A percentile compares a stretch with the other conserved stretches of the same genome.
phyloP scores from a whole-genome alignment of 2,329 filamentous ascomycete species.

The Monilinia fructigena region DNA sequence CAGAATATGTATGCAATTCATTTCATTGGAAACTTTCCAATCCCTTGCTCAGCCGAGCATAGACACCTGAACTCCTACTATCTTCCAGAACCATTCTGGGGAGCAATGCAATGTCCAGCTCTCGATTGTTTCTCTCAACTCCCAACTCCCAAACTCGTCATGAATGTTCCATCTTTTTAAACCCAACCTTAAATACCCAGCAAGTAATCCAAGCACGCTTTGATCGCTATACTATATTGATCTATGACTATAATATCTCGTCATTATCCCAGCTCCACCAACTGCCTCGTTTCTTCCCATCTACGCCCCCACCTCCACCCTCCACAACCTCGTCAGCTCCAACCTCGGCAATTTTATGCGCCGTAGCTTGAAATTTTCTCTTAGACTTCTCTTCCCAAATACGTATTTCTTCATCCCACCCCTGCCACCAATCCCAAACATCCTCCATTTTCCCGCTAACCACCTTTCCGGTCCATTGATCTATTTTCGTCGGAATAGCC shows the following conservation, averaged over 20 bases:
- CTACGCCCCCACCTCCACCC: not conserved
- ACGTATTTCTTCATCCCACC: conserved; percentile 5
- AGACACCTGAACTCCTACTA: not conserved
- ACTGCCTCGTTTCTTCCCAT: not conserved
- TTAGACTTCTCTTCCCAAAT: conserved; percentile 11
- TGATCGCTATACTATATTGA: not conserved
- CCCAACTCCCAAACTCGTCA: not conserved
- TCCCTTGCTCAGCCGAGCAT: not conserved
- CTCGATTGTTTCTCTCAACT: not conserved
- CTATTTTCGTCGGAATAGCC: conserved; percentile 60
- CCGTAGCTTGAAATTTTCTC: not conserved
- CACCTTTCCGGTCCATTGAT: conserved; percentile 51
- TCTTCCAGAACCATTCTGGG: not conserved
- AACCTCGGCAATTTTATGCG: not conserved
- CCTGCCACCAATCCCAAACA: conserved; percentile 19
- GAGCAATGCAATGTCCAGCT: not conserved
- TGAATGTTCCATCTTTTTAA: conserved; percentile 15
- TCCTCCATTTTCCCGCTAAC: conserved; percentile 22
- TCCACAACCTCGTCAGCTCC: conserved; percentile 4
- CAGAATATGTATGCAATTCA: not conserved
- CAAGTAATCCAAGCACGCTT: not conserved
- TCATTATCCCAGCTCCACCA: conserved; percentile 19
- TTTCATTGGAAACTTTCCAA: not conserved
- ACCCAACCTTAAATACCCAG: not conserved
- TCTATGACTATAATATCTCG: not conserved